A percentile compares a stretch with the other conserved stretches of the same genome.
Evolutionary conservation across 192 early-diverging fungal species (phyloP).

Genomic region (Backusella australiensis): DNA sequence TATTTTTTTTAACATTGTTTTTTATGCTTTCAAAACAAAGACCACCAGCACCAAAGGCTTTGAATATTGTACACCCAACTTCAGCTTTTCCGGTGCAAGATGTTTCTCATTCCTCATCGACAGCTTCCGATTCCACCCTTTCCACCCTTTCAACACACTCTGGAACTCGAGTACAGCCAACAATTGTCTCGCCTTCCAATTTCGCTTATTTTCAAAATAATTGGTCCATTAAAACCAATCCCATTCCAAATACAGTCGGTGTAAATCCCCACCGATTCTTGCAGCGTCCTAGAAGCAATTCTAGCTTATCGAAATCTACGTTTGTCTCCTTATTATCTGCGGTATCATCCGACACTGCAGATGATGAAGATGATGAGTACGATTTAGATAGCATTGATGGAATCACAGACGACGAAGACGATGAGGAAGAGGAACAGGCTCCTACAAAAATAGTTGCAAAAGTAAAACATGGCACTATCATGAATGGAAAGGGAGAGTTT

Average conservation of each 20-base stretch:
- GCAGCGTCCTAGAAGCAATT: constrained; percentile 20
- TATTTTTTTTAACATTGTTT: neutral
- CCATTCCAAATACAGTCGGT: constrained; percentile 10
- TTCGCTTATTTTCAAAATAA: constrained; percentile 12
- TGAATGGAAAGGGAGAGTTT: constrained; percentile 37
- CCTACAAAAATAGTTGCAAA: constrained; percentile 26
- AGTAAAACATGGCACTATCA: constrained; percentile 35
- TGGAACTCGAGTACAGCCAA: constrained; percentile 17
- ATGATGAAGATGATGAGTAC: constrained; percentile 16
- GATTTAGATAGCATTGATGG: constrained; percentile 25
- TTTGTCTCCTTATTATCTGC: constrained; percentile 13
- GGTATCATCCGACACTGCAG: neutral
- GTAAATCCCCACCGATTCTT: constrained; percentile 19
- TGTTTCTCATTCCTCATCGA: constrained; percentile 25
- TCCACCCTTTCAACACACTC: constrained; percentile 21
- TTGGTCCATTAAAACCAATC: neutral
- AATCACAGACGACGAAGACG: constrained; percentile 16
- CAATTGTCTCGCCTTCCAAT: constrained; percentile 20
- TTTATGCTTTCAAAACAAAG: constrained; percentile 9
- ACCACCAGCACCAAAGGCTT: constrained; percentile 26
- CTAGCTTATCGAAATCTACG: constrained; percentile 19
- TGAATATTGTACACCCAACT: constrained; percentile 30
- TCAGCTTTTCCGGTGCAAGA: constrained; percentile 18
- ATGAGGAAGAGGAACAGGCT: neutral
- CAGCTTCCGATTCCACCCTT: constrained; percentile 23